Base-by-base conservation (phyloP, 441 rosid species). In the Populus hybrid region DNA sequence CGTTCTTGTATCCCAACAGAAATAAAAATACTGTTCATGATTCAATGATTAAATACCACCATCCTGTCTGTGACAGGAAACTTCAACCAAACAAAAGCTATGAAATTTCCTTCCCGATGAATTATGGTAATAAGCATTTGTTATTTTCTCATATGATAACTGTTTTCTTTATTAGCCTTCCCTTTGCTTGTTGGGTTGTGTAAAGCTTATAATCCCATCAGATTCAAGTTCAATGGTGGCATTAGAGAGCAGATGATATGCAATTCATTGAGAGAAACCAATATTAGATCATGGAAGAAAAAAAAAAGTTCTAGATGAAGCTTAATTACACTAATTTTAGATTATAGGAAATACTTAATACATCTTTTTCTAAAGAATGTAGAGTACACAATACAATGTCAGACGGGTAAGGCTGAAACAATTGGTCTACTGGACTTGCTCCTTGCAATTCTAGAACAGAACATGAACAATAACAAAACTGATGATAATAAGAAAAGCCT, bases 401-500 rank as follows among this genome's bases (percentile, higher is more conserved):
- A 84, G 67, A 77, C 66, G 8, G 88, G 84, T n/a, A 87, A 67
- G 36, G 87, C 84, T 0, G 97, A 81, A 80, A 88, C 83, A 63
- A 90, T 80, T 73, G 90, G 84, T 84, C 99, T 89, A 77, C 83
- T 82, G 57, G 81, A 87, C 86, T 89, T 94, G 81, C 89, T 83
- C 81, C 92, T 97, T 8, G 99, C 90, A 70, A 97, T 95, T 77
- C 99, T 88, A 69, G 99, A 92, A 82, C 99, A 97, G 87, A 95
- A 97, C 98, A 94, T 93, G 84, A 95, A 91, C 86, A 97, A 73
- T 69, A 97, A 83, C 80, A 97, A 79, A 59, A 86, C 95, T 0
- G 98, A 95, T 69, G 99, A 97, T 46, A 97, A 78, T 81, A 97
- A 85, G 89, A 97, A 95, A 81, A 97, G 95, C 87, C 99, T 87